phyloP scores from a whole-genome alignment of 1,284 basidiomycete genomes.

The Chondrostereum purpureum region DNA sequence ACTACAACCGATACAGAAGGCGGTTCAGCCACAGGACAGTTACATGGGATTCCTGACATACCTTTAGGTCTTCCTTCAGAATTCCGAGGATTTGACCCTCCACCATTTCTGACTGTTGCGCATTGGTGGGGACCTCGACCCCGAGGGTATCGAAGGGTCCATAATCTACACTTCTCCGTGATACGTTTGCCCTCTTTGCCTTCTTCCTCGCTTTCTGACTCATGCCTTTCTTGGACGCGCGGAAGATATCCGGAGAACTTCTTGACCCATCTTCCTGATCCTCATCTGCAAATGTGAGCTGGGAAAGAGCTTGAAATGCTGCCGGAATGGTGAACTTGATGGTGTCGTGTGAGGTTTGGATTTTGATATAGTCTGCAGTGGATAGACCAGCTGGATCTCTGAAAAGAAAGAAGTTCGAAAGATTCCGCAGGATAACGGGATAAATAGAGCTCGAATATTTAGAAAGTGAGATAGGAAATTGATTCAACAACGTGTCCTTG shows the following conservation, averaged over 20 bases:
- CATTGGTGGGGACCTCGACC: constrained; percentile 3
- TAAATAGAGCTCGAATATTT: too few species aligned
- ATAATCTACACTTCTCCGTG: constrained; percentile 4
- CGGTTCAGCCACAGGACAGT: neutral
- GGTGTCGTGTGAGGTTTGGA: too few species aligned
- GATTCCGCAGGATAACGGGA: too few species aligned
- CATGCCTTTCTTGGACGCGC: constrained; percentile 2
- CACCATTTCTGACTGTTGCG: constrained; percentile 3
- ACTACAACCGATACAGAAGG: neutral
- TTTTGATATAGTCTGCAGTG: too few species aligned
- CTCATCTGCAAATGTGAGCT: too few species aligned
- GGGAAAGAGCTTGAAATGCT: too few species aligned
- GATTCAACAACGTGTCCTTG: too few species aligned
- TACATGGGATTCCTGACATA: neutral
- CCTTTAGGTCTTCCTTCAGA: neutral
- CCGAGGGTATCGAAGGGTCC: constrained; percentile 9
- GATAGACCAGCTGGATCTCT: too few species aligned
- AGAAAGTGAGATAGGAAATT: too few species aligned
- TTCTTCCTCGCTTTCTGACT: constrained; percentile 4
- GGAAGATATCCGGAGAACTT: too few species aligned
- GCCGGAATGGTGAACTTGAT: too few species aligned
- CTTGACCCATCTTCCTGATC: too few species aligned
- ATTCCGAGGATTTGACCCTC: constrained; percentile 1
- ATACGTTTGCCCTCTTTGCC: neutral
- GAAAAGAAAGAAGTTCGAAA: constrained; percentile 11